Evolutionary conservation across 148 eudicot genomes (phyloP).

Genomic region (Rhododendron molle): DNA sequence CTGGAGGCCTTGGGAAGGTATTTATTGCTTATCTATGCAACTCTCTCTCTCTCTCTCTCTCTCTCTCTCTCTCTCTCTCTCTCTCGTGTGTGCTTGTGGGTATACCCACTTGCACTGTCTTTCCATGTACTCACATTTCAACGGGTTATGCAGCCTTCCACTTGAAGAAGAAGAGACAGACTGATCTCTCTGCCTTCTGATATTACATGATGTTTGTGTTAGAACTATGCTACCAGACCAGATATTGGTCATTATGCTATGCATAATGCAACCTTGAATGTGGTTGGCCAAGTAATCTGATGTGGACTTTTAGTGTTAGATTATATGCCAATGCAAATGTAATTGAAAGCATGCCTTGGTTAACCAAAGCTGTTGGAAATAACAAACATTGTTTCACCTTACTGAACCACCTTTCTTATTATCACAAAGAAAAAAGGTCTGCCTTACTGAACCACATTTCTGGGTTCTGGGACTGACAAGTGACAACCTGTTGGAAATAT

Average conservation of each 20-base stretch:
- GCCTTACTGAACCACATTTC: not conserved
- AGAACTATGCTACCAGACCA: not conserved
- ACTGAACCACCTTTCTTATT: no score
- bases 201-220: not conserved
- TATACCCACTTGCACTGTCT: not conserved
- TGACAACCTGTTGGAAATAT: not conserved
- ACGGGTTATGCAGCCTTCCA: not conserved
- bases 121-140: not conserved
- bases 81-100: not conserved
- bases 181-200: not conserved
- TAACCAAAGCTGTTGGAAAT: not conserved
- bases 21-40: not conserved
- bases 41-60: not conserved
- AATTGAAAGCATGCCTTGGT: not conserved
- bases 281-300: not conserved
- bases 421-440: not conserved
- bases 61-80: not conserved
- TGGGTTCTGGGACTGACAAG: not conserved
- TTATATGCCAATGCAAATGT: not conserved
- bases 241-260: not conserved
- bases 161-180: not conserved
- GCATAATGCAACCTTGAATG: not conserved
- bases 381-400: no score
- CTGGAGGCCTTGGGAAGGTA: conserved; percentile 99
- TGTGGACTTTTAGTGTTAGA: not conserved